phyloP scores from a whole-genome alignment of 2,329 filamentous ascomycete genomes.

The Beauveria brongniartii region DNA sequence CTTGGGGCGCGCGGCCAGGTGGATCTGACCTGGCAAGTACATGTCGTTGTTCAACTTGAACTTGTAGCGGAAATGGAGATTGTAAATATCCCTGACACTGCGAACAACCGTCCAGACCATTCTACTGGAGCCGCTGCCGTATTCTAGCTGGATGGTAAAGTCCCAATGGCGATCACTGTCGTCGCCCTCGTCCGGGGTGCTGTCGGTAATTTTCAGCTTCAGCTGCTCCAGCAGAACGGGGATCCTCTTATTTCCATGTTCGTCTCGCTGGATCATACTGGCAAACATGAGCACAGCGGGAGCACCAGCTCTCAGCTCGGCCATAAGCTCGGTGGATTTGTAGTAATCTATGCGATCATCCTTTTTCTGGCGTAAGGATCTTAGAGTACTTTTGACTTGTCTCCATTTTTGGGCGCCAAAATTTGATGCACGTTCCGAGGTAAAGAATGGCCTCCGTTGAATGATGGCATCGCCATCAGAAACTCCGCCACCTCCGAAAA shows the following conservation, averaged over 20 bases:
- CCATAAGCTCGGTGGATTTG: constrained; percentile 94
- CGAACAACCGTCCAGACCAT: constrained; percentile 96
- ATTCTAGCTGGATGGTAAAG: constrained; percentile 89
- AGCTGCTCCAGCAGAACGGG: constrained; percentile 92
- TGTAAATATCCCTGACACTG: constrained; percentile 81
- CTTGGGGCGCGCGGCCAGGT: constrained; percentile 60
- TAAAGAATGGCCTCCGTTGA: constrained; percentile 49
- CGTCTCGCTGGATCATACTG: constrained; percentile 95
- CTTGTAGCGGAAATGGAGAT: constrained; percentile 90
- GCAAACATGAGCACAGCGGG: constrained; percentile 91
- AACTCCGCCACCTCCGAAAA: constrained; percentile 54
- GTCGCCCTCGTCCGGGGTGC: constrained; percentile 57
- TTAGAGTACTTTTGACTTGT: constrained; percentile 83
- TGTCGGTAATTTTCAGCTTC: constrained; percentile 80
- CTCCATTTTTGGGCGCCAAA: constrained; percentile 81
- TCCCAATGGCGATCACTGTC: constrained; percentile 66
- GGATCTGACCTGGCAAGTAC: constrained; percentile 61
- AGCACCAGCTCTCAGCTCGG: constrained; percentile 84
- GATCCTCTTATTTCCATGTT: constrained; percentile 90
- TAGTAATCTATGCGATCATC: constrained; percentile 85
- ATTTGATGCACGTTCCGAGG: constrained; percentile 60
- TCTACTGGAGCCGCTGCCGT: constrained; percentile 86
- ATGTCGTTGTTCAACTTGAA: constrained; percentile 77
- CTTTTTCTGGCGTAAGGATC: constrained; percentile 69
- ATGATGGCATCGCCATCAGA: constrained; percentile 56